Conservation (phyloP, 169 alveolate genomes). For the Amoebophrya sp. region DNA sequence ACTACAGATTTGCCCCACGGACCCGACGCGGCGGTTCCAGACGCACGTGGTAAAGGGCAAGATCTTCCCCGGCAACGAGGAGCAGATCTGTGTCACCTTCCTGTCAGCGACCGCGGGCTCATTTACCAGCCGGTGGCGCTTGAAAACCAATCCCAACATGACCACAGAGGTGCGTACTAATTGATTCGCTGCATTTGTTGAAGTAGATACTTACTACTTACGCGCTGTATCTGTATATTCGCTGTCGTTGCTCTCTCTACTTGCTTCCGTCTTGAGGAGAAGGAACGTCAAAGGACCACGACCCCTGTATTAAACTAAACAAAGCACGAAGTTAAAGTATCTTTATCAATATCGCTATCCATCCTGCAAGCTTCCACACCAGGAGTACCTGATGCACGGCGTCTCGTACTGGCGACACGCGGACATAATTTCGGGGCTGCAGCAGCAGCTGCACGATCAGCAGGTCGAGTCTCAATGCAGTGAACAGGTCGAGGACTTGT, state of each 20-base stretch:
- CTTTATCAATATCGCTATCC: no score
- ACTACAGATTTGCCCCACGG: neutral
- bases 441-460: neutral
- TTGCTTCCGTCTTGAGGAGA: no score
- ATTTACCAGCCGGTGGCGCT: neutral
- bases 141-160: neutral
- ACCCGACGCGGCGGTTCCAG: neutral
- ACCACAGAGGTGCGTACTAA: neutral
- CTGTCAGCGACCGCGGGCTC: neutral
- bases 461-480: neutral
- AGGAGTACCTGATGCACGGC: neutral
- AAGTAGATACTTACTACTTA: no score
- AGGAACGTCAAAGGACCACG: no score
- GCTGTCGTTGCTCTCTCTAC: no score
- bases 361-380: neutral
- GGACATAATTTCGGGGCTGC: neutral
- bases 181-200: no score
- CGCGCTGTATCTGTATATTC: no score
- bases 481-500: neutral
- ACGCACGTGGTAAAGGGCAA: neutral
- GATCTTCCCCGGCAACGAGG: neutral
- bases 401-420: neutral
- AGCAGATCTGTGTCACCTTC: neutral
- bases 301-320: no score
- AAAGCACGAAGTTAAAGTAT: no score